Percentiles rank a stretch among this genome's conserved stretches.
Evolutionary conservation across 192 early-diverging fungal genomes (phyloP).

Genomic region (Umbelopsis sp.): DNA sequence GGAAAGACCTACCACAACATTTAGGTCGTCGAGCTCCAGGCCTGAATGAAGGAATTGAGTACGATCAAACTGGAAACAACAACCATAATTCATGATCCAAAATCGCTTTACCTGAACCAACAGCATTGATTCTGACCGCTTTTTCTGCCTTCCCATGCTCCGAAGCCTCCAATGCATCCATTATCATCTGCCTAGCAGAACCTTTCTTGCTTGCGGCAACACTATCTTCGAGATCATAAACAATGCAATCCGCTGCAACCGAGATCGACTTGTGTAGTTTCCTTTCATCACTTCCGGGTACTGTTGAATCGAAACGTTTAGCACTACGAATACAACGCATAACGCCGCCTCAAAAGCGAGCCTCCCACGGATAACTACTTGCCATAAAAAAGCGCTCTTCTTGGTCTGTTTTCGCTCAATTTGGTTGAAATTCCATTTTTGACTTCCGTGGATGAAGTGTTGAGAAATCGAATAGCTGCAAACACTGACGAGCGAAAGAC

Average conservation of each 20-base stretch:
- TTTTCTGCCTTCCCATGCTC: constrained; percentile 74
- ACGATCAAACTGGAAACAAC: not conserved
- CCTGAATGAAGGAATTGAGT: constrained; percentile 29
- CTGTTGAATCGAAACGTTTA: constrained; percentile 29
- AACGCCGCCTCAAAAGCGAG: not conserved
- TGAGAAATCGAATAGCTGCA: not conserved
- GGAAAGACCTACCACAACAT: constrained; percentile 60
- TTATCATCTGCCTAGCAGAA: constrained; percentile 70
- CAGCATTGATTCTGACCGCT: constrained; percentile 88
- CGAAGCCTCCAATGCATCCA: constrained; percentile 67
- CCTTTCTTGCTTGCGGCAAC: constrained; percentile 84
- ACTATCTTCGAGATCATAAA: constrained; percentile 94
- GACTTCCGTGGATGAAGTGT: constrained; percentile 2
- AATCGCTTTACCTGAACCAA: constrained; percentile 65
- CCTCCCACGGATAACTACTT: constrained; percentile 25
- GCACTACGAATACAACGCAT: not conserved
- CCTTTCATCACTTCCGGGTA: constrained; percentile 86
- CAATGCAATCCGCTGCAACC: constrained; percentile 75
- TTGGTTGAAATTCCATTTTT: constrained; percentile 6
- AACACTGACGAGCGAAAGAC: constrained; percentile 1
- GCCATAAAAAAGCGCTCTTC: constrained; percentile 57
- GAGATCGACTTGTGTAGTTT: constrained; percentile 80
- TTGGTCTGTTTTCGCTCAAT: constrained; percentile 25
- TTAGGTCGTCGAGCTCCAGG: constrained; percentile 77
- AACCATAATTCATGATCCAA: not conserved